Base-by-base conservation (phyloP, 768 basidiomycete species). In the Pleurotus sapidus region DNA sequence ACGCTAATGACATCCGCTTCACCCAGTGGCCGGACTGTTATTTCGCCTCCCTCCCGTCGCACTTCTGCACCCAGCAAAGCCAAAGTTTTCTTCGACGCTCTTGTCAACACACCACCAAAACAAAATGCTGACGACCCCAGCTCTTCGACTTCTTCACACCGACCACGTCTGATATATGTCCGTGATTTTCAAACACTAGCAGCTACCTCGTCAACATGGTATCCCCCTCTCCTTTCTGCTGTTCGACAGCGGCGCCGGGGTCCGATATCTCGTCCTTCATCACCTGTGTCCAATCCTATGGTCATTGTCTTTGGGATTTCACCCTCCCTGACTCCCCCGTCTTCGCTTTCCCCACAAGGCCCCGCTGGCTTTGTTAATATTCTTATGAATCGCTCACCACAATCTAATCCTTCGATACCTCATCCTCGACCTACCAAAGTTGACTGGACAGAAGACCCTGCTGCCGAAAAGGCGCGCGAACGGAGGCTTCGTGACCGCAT, bases 291-390 rank as follows among this genome's bases (percentile, higher is more conserved):
- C 37, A 84, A 84, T 65, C 91, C 93, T 2, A 90, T 88, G 63
- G 84, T 87, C 6, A 92, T 97, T 47, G 77, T 97, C 15, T 90
- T 96, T 64, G 93, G 93, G n/a, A 84, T 92, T 64, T 87, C 89
- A 0, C 93, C 94, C 24, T 74, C 90, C 3, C 72, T 93, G n/a
- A 73, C 83, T 12, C 78, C 82, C n/a, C 61, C 63, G 48, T 24
- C 15, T 17, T 20, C 37, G 4, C 23, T 42, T 38, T 40, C 51
- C 7, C 34, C 37, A 40, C 70, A 64, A 38, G 63, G 55, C 24
- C 62, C 69, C 2, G 46, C 63, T 4, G 72, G 74, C 37, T 58
- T 84, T 5, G 63, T 83, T 54, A 78, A 72, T 60, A 61, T 82
- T 48, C 68, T 82, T 30, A 78, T 78, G 70, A 80, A 70, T 61